Evolutionary conservation across 139 green algal species (phyloP), one percentile per base, ranked within the genome.

Genomic region (Mychonastes homosphaera): DNA sequence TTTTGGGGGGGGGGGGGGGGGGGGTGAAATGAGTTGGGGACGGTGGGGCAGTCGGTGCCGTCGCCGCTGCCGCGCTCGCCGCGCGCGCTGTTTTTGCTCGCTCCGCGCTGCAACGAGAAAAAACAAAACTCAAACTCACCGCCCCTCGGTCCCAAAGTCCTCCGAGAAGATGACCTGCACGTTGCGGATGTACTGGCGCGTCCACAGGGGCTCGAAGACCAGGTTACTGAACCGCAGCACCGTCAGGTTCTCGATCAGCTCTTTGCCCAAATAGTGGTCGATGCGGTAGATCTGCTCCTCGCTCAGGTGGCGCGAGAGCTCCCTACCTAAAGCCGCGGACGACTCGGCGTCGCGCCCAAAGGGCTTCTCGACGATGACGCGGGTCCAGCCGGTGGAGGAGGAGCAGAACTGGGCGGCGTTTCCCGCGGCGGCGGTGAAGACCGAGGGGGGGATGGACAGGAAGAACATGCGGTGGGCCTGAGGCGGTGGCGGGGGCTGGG

Each of bases 251-350:
- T 99, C 90, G 39, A 99, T 95, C 35, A 99, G 75, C 83, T 99
- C 92, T 76, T 99, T 99, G 66, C 91, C 92, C 36, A 98, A 82
- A 79, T 99, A 99, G 79, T 99, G 92, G 74, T 99, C 92, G 72
- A 99, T 99, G 60, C 93, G 79, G 78, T 95, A 99, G 28, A 96
- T 98, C 73, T 98, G 82, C 12, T 99, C 91, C 81, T 99, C 93
- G 5, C 57, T 71, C 29, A 99, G 71, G 64, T 94, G 75, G 43
- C 81, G 29, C 26, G 73, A 72, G 53, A 99, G 73, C 75, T 87
- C 69, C 18, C 50, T 48, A n/a, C n/a, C n/a, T n/a, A n/a, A n/a
- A n/a, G n/a, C n/a, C n/a, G n/a, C n/a, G 60, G 82, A 94, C 44
- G 75, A 89, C 48, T 78, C 81, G 24, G 65, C 70, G 78, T 99